Conservation (phyloP, 495 filamentous ascomycete genomes). For the Massariosphaeria phaeospora region DNA sequence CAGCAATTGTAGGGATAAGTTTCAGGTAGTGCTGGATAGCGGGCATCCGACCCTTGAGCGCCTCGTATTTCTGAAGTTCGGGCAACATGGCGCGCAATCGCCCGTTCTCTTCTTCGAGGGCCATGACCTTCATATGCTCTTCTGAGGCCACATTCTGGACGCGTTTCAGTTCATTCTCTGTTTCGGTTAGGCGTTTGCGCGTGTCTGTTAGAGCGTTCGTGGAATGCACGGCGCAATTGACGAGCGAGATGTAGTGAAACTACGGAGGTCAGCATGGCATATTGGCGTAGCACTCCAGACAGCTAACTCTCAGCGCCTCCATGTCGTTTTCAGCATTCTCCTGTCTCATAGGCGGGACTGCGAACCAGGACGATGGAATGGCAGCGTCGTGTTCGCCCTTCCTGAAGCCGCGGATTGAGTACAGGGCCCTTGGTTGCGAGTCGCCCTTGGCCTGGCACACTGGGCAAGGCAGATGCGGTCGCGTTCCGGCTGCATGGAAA, state of each 20-base stretch:
- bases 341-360: conserved; percentile 39
- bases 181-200: background rate
- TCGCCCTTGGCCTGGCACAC: conserved; percentile 40
- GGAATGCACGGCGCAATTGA: conserved; percentile 30
- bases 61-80: conserved; percentile 29
- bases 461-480: conserved; percentile 43
- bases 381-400: conserved; percentile 39
- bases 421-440: conserved; percentile 36
- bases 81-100: conserved; percentile 24
- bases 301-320: conserved; percentile 40
- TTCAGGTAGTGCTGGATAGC: conserved; percentile 36
- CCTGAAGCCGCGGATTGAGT: conserved; percentile 39
- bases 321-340: conserved; percentile 33
- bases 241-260: conserved; percentile 45
- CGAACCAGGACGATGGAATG: conserved; percentile 42
- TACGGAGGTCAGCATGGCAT: conserved; percentile 12
- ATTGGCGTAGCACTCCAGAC: background rate
- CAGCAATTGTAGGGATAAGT: conserved; percentile 29
- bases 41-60: conserved; percentile 33
- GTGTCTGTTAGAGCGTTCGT: background rate
- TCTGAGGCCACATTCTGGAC: conserved; percentile 15
- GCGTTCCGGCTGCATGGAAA: conserved; percentile 40
- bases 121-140: conserved; percentile 18
- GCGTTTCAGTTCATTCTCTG: background rate
- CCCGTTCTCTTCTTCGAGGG: conserved; percentile 27